Evolutionary conservation across 805 yeast species (phyloP), one percentile per base, ranked within the genome.

Genomic region (Debaryomyces tyrocola): DNA sequence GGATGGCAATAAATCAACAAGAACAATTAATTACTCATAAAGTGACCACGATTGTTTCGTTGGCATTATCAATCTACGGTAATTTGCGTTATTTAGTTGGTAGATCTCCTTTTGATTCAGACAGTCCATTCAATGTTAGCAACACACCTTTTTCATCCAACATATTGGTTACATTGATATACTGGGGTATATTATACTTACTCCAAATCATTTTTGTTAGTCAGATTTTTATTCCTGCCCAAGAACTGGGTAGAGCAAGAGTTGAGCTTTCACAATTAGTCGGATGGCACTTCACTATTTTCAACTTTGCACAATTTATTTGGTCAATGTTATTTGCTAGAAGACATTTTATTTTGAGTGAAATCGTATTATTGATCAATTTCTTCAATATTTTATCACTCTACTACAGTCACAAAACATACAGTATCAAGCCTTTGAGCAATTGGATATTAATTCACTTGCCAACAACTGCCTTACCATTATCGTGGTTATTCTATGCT

Each of bases 61-160:
- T 80, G 58, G 71, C 68, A 3, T 71, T 86, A 24, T 75, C 90
- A 2, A 64, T 75, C 7, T 78, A 78, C 54, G 85, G 83, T 33
- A 75, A 80, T 49, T 52, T 82, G 47, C 73, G 79, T 47, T 80
- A 81, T 60, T 73, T 82, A 33, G 73, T 82, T 27, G 87, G 87
- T 36, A 73, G 82, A 45, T 71, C 77, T 37, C 74, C 75, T 18
- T 70, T 67, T 31, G 66, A 74, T 41, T 69, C 74, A 41, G 66
- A 75, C 51, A 71, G 74, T 46, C 79, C 82, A 27, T 75, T 71
- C 60, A 74, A 78, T 40, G 79, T 79, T 6, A 76, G 75, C 5
- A 71, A 77, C 55, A 88, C 94, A 2, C 94, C 96, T 11, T 87
- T 87, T 70, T 78, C 90, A 2, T 81, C 82, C 12, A 74, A 76